Conservation (phyloP, 2,329 filamentous ascomycete species). For the Apiospora phragmitis region DNA sequence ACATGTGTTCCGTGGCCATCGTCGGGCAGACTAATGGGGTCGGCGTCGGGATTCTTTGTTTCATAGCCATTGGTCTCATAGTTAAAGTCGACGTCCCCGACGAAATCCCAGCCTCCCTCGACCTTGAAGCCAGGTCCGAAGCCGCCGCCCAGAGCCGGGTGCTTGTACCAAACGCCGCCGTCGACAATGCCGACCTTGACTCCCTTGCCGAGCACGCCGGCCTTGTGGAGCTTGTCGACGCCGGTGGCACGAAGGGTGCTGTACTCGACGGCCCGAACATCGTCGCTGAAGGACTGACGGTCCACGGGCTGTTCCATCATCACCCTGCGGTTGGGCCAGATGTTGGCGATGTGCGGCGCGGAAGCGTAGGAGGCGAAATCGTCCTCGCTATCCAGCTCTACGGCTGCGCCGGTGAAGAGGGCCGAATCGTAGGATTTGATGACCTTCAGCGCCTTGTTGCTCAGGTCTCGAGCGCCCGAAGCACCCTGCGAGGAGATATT, state of each 20-base stretch:
- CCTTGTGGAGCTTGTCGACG: slow-evolving; percentile 19
- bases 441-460: background rate
- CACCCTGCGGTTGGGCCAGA: slow-evolving; percentile 1
- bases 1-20: slow-evolving; percentile 11
- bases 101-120: slow-evolving; percentile 16
- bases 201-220: slow-evolving; percentile 19
- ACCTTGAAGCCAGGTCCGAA: slow-evolving; percentile 21
- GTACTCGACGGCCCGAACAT: background rate
- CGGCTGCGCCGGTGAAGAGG: background rate
- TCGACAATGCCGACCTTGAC: slow-evolving; percentile 21
- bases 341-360: slow-evolving; percentile 1
- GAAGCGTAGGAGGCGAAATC: background rate
- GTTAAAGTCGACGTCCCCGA: background rate
- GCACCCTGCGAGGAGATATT: background rate
- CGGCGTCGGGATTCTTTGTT: background rate
- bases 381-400: background rate
- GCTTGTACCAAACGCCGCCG: slow-evolving; percentile 21
- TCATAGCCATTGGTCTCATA: no score
- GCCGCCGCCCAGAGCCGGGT: slow-evolving; percentile 20
- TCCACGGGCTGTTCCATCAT: background rate
- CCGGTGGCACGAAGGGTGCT: slow-evolving; percentile 12
- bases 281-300: background rate
- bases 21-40: background rate
- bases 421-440: slow-evolving; percentile 6
- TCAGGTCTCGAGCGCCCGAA: background rate